Evolutionary conservation across 2,329 filamentous ascomycete genomes (phyloP).

Genomic region (Trichoderma asperellum): DNA sequence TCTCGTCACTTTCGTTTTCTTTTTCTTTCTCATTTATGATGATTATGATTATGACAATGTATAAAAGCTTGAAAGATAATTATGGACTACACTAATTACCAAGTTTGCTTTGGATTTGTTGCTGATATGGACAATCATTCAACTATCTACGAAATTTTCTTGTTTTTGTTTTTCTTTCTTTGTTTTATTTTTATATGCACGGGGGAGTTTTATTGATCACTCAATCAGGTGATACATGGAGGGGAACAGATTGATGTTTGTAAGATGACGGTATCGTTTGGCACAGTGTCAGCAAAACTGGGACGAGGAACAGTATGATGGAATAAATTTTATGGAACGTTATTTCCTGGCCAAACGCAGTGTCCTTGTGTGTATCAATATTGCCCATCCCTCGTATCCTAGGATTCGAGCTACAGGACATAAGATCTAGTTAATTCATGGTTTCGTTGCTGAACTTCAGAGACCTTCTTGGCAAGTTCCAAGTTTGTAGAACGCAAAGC

Average conservation of each 20-base stretch:
- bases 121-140: constrained; percentile 8
- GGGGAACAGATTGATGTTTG: background rate
- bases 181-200: background rate
- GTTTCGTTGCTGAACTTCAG: constrained; percentile 25
- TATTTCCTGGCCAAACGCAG: background rate
- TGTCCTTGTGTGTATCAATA: background rate
- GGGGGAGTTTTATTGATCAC: background rate
- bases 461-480: constrained; percentile 24
- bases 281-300: background rate
- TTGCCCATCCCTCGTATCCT: background rate
- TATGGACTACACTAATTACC: constrained; percentile 8
- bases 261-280: background rate
- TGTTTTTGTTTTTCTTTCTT: no score
- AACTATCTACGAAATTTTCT: background rate
- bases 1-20: background rate
- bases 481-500: constrained; percentile 18
- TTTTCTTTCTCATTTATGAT: constrained; percentile 1
- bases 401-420: background rate
- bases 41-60: constrained; percentile 25
- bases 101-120: constrained; percentile 9
- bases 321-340: background rate
- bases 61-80: constrained; percentile 7
- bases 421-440: constrained; percentile 19
- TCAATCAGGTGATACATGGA: background rate
- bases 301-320: constrained; percentile 5